A percentile compares a stretch with the other conserved stretches of the same genome.
These are phyloP conservation scores for Phytophthora palmivora DNA, from an alignment of 352 stramenopile genomes.

Conservation along the genomic window DNA sequence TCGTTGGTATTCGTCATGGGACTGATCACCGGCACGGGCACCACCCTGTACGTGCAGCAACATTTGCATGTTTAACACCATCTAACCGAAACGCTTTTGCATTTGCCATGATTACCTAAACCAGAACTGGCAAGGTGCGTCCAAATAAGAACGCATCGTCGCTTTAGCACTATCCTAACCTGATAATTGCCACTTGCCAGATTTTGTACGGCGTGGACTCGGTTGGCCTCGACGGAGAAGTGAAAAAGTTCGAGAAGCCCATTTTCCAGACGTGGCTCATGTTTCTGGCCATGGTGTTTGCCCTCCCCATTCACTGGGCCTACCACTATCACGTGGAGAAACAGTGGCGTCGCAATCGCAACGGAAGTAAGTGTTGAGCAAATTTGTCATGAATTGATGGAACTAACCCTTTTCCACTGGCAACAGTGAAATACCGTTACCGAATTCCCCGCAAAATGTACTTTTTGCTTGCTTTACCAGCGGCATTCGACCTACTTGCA, in stretches of 20 bases:
- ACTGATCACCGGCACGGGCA: conserved; percentile 85
- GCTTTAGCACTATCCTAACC: conserved; percentile 7
- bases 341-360: conserved; percentile 67
- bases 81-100: conserved; percentile 8
- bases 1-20: conserved; percentile 82
- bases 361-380: conserved; percentile 58
- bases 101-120: conserved; percentile 6
- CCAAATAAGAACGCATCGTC: not conserved
- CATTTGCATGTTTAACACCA: conserved; percentile 2
- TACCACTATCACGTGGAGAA: conserved; percentile 85
- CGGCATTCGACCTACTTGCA: conserved; percentile 93
- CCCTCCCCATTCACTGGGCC: conserved; percentile 91
- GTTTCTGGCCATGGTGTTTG: conserved; percentile 96
- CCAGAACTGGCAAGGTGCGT: conserved; percentile 73
- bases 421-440: conserved; percentile 73
- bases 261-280: conserved; percentile 97
- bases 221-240: conserved; percentile 85
- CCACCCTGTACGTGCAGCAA: conserved; percentile 69
- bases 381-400: not conserved
- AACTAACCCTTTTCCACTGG: not conserved
- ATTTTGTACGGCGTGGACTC: conserved; percentile 94
- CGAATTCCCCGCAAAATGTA: conserved; percentile 93
- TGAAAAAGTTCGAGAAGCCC: conserved; percentile 95
- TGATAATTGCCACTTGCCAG: conserved; percentile 47
- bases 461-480: conserved; percentile 93